Base-by-base conservation (phyloP, 495 filamentous ascomycete genomes). In the Mytilinidion resinicola region DNA sequence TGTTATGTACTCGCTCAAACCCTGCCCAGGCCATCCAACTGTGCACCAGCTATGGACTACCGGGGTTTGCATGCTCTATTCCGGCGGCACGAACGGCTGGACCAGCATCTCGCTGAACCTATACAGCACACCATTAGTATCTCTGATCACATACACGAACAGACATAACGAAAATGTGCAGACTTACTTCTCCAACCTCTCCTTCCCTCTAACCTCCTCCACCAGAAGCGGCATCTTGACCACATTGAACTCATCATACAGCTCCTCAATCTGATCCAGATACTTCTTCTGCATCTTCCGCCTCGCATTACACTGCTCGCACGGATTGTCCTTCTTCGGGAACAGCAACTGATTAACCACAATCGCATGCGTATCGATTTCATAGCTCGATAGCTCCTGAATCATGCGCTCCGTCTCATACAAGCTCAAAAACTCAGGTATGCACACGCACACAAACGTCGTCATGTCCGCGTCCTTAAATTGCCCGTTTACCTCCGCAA, bases 321-420 rank as follows among this genome's bases (percentile, higher is more conserved):
- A 99, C 35, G 82, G 80, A 66, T 85, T 93, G 20, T 85, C 86
- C 59, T 86, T 80, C 72, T 88, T 90, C 14, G 93, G 93, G 76
- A 95, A 98, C 55, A 98, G 74, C 60, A 98, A 79, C 78, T 99
- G 93, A 73, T 99, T 99, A 69, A 99, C 93, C 15, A 99, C 93
- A 61, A 99, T 96, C 65, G 85, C 80, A 72, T 99, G 93, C 9
- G 92, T 96, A 72, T 99, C 93, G 69, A 99, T 99, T 63, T 83
- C 75, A 76, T 96, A 99, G 70, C 79, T 86, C 47, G 90, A 85
- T 64, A 99, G 80, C 77, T 99, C 93, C 75, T 98, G 93, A 67
- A 98, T 96, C 93, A 98, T 96, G 61, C 93, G 88, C 75, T 99
- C 93, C 53, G 93, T 99, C 79, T 99, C 93, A 75, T 97, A 99